phyloP scores from a whole-genome alignment of 2,329 filamentous ascomycete species.

The Claviceps sp. region DNA sequence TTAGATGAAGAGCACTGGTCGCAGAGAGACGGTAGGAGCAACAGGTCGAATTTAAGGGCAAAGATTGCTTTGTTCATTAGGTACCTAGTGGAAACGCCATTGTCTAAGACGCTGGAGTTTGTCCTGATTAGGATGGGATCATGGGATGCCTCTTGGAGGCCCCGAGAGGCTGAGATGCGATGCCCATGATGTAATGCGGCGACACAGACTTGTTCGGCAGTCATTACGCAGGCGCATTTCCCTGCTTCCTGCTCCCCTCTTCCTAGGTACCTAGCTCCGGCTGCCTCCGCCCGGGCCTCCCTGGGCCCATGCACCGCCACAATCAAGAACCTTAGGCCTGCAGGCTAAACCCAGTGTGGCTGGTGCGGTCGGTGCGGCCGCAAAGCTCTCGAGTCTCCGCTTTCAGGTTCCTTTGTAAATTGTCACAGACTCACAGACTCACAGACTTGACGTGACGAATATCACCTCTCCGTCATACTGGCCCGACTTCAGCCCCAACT shows the following conservation, averaged over 20 bases:
- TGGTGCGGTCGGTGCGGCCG: not conserved
- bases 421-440: not conserved
- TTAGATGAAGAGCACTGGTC: not conserved
- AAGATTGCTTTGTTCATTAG: not conserved
- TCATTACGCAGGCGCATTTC: not conserved
- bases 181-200: conserved; percentile 14
- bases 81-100: no score
- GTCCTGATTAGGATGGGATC: not conserved
- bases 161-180: not conserved
- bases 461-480: not conserved
- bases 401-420: not conserved
- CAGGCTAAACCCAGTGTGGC: not conserved
- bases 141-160: not conserved
- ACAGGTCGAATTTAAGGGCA: not conserved
- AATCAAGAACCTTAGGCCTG: not conserved
- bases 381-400: not conserved
- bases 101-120: not conserved
- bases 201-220: not conserved
- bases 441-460: not conserved
- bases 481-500: not conserved
- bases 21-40: not conserved
- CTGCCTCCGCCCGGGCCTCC: conserved; percentile 2
- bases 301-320: conserved; percentile 4
- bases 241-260: not conserved
- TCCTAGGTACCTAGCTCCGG: not conserved